A percentile compares a stretch with the other conserved stretches of the same genome.
Evolutionary conservation across 1,284 basidiomycete genomes (phyloP).

Genomic region (Mycosarcoma mackinlayi): DNA sequence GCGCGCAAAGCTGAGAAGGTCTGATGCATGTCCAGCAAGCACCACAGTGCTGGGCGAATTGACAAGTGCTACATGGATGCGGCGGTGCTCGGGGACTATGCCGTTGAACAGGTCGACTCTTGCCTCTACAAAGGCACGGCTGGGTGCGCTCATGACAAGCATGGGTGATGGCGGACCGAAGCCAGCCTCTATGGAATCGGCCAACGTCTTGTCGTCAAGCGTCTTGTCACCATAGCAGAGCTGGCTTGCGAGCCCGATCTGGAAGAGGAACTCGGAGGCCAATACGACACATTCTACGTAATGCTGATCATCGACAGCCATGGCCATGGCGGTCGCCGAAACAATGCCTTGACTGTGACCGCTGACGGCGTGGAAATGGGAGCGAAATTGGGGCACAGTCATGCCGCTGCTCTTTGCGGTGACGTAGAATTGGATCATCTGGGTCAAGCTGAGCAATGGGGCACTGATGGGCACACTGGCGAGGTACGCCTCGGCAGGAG

Average conservation of each 20-base stretch:
- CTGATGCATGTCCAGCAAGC: conserved; percentile 87
- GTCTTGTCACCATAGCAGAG: conserved; percentile 62
- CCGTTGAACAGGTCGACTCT: conserved; percentile 84
- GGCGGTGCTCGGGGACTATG: conserved; percentile 79
- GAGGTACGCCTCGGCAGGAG: conserved; percentile 84
- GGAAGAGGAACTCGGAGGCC: conserved; percentile 89
- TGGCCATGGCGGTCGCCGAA: conserved; percentile 81
- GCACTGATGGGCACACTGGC: conserved; percentile 91
- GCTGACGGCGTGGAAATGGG: conserved; percentile 82
- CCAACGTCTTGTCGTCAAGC: not conserved
- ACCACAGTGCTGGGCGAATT: conserved; percentile 91
- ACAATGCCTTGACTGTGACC: conserved; percentile 97
- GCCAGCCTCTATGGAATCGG: conserved; percentile 3
- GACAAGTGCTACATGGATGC: conserved; percentile 85
- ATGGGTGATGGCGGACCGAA: conserved; percentile 79
- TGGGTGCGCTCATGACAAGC: conserved; percentile 86
- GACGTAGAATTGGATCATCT: conserved; percentile 89
- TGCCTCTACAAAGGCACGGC: conserved; percentile 73
- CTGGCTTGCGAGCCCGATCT: conserved; percentile 74
- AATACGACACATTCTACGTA: conserved; percentile 81
- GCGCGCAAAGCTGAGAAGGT: conserved; percentile 89
- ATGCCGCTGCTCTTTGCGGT: conserved; percentile 79
- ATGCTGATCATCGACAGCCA: conserved; percentile 79
- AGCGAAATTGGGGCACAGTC: conserved; percentile 81
- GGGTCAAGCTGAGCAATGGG: conserved; percentile 92